These are phyloP conservation scores for Emmonsiellopsis sp. DNA, from an alignment of 2,329 filamentous ascomycete genomes.

Conservation along the genomic window DNA sequence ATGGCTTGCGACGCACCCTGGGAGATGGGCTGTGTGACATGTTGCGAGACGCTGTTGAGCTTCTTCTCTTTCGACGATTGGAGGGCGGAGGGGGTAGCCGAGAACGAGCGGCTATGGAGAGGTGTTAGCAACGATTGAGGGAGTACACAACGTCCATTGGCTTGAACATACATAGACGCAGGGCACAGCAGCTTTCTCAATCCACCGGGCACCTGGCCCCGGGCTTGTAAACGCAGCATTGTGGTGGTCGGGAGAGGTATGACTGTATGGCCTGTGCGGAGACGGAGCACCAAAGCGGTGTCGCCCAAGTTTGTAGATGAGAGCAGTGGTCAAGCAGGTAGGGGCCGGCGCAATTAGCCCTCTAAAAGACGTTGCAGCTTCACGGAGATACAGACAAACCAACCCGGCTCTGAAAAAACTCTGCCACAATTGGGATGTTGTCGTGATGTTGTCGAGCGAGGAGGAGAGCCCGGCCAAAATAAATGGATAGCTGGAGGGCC, in stretches of 20 bases:
- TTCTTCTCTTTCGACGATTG: constrained; percentile 8
- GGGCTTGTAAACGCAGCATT: constrained; percentile 10
- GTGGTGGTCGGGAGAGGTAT: background rate
- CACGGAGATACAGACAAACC: too few relatives aligned
- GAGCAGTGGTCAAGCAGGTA: too few relatives aligned
- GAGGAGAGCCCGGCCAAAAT: too few relatives aligned
- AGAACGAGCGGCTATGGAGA: background rate
- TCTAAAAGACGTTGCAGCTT: too few relatives aligned
- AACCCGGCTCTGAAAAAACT: too few relatives aligned
- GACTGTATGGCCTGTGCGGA: background rate
- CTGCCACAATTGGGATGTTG: too few relatives aligned
- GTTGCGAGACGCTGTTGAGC: constrained; percentile 74
- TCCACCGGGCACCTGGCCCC: constrained; percentile 5
- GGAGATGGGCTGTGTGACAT: constrained; percentile 93
- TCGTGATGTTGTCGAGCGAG: too few relatives aligned
- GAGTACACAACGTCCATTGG: background rate
- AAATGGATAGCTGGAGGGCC: too few relatives aligned
- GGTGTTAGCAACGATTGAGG: background rate
- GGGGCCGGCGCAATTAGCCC: too few relatives aligned
- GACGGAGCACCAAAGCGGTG: background rate
- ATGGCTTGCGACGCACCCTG: constrained; percentile 98
- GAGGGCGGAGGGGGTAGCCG: constrained; percentile 5
- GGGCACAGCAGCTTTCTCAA: constrained; percentile 4
- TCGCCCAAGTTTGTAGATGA: too few relatives aligned
- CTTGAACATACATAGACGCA: constrained; percentile 5